These are phyloP conservation scores for Lactuca saligna DNA, from an alignment of 129 eudicot genomes.

Conservation along the genomic window DNA sequence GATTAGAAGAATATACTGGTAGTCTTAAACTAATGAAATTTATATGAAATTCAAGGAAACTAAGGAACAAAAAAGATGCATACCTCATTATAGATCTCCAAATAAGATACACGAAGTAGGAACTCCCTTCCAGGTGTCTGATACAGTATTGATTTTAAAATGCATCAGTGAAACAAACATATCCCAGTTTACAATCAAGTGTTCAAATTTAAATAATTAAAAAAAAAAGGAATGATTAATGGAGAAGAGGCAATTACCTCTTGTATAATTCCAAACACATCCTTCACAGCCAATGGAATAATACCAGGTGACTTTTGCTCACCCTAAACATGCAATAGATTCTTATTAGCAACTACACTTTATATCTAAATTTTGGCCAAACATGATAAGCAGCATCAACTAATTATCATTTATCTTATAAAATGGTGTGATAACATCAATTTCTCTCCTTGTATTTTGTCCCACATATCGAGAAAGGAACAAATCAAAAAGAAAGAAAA, in stretches of 20 bases:
- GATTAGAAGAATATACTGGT: neutral
- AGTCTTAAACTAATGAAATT: slow-evolving; percentile 1
- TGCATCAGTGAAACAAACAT: slow-evolving; percentile 21
- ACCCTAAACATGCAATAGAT: slow-evolving; percentile 48
- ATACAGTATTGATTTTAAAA: slow-evolving; percentile 25
- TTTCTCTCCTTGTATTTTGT: slow-evolving; percentile 7
- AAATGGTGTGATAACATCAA: neutral
- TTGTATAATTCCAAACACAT: slow-evolving; percentile 84
- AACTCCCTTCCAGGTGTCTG: slow-evolving; percentile 94
- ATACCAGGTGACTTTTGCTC: slow-evolving; percentile 94
- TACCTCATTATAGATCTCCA: slow-evolving; percentile 95
- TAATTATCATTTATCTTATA: neutral
- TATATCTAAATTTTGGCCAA: slow-evolving; percentile 12
- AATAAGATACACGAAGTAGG: slow-evolving; percentile 85
- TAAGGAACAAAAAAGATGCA: slow-evolving; percentile 16
- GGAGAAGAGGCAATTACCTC: slow-evolving; percentile 51
- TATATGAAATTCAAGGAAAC: slow-evolving; percentile 11
- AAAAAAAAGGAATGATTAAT: neutral
- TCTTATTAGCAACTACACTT: slow-evolving; percentile 18
- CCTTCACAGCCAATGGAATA: slow-evolving; percentile 91
- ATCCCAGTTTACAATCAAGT: neutral
- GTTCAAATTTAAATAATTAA: neutral
- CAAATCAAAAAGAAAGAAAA: slow-evolving; percentile 7
- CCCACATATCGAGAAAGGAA: neutral
- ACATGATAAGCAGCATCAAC: slow-evolving; percentile 8